Evolutionary conservation across 306 rosid species (phyloP), one percentile per base, ranked within the genome.

Genomic region (Canavalia gladiata): DNA sequence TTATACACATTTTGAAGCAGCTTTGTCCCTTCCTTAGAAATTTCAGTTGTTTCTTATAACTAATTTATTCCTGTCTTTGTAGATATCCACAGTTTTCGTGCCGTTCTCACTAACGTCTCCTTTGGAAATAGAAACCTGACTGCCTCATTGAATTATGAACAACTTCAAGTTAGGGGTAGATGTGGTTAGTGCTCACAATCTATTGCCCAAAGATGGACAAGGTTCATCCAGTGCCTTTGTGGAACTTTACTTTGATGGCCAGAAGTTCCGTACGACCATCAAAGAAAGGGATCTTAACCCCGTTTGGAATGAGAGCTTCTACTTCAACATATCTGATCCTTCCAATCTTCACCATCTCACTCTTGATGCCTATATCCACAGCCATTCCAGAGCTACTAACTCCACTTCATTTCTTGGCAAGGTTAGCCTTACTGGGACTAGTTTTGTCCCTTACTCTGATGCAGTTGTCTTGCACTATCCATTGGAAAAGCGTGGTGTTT

Each of bases 381-480:
- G 86, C 70, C 82, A 90, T 66, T 62, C 81, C n/a, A 87, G 57
- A 77, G 89, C 81, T 68, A 80, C 93, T 11, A 86, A 85, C 79
- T 79, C 93, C 47, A 84, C 73, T 78, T 78, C 97, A 37, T 91
- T 94, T 75, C 97, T 94, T 30, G 97, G 98, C 45, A 90, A 89
- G 84, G 84, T 87, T 74, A 90, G 83, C 71, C 88, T 91, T 87
- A 79, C 84, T 1, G 97, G 98, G 5, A 91, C 91, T 60, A 91
- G 97, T 72, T 94, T 94, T 80, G 98, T 94, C 37, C 91, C 95
- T 39, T 76, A 78, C n/a, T 67, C 91, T 66, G 98, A 94, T 85
- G 93, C 98, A 58, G 91, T 94, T 80, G 95, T 90, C 34, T 62
- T 94, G 88, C 98, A 94, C 83, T 94, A 89, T 76, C 98, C 95